Evolutionary conservation across 2,329 filamentous ascomycete species (phyloP).

Genomic region (Calonectria ilicicola): DNA sequence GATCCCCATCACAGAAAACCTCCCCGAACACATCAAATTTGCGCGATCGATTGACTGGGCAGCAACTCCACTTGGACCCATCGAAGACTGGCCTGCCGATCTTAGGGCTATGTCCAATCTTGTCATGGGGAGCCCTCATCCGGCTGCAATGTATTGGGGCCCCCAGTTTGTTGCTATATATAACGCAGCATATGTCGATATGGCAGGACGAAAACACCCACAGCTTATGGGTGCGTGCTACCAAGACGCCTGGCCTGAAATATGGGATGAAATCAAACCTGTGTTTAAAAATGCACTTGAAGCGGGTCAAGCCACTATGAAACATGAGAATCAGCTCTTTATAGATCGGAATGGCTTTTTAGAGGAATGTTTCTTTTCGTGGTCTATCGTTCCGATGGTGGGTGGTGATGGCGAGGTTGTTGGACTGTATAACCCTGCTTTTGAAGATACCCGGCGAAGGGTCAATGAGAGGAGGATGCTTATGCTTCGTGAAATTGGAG

Average conservation of each 20-base stretch:
- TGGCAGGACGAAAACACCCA: constrained; percentile 84
- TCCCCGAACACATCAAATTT: constrained; percentile 80
- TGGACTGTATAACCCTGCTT: constrained; percentile 83
- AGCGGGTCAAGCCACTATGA: constrained; percentile 85
- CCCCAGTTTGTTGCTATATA: constrained; percentile 75
- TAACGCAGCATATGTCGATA: constrained; percentile 77
- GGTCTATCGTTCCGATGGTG: constrained; percentile 83
- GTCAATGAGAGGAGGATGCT: constrained; percentile 85
- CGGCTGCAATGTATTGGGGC: constrained; percentile 85
- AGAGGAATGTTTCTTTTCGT: constrained; percentile 86
- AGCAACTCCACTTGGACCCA: constrained; percentile 78
- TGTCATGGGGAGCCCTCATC: constrained; percentile 83
- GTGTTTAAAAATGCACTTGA: constrained; percentile 75
- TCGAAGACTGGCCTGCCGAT: constrained; percentile 78
- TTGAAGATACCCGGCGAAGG: constrained; percentile 83
- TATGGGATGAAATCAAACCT: constrained; percentile 78
- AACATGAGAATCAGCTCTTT: constrained; percentile 83
- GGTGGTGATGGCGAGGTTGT: constrained; percentile 80
- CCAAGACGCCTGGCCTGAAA: constrained; percentile 76
- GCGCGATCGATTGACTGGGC: constrained; percentile 80
- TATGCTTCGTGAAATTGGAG: constrained; percentile 81
- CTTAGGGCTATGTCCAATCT: constrained; percentile 84
- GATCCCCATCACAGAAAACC: constrained; percentile 70
- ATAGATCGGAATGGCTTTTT: constrained; percentile 76
- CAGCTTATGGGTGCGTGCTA: constrained; percentile 80